Conservation (phyloP, 345 rosid genomes). For the Eucalyptus pauciflora region DNA sequence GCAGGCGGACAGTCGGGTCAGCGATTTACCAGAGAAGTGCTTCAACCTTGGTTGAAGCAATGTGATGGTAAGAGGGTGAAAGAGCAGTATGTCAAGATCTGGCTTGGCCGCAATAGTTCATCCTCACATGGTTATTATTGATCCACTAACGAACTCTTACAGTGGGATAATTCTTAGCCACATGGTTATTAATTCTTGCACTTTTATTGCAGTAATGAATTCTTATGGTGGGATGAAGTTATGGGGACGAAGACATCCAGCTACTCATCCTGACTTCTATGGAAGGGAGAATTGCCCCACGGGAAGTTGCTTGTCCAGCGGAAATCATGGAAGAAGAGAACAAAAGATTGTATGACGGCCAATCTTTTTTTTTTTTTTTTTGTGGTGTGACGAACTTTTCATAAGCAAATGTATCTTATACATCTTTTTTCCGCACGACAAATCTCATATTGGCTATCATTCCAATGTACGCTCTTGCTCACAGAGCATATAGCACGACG, state of each 20-base stretch:
- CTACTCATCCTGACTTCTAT: too few relatives aligned
- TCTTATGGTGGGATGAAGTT: too few relatives aligned
- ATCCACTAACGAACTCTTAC: too few relatives aligned
- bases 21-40: background rate
- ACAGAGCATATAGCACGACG: fast-evolving
- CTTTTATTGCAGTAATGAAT: too few relatives aligned
- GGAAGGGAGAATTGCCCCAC: too few relatives aligned
- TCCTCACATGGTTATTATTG: background rate
- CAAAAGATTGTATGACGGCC: background rate
- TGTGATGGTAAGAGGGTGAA: background rate
- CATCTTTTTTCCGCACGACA: background rate
- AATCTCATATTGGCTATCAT: background rate
- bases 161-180: too few relatives aligned
- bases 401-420: background rate
- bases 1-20: background rate
- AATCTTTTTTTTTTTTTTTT: background rate
- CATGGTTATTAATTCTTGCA: background rate
- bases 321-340: background rate
- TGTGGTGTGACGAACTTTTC: background rate
- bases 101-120: background rate
- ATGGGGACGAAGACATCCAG: too few relatives aligned
- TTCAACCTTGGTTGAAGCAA: background rate
- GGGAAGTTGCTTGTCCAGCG: too few relatives aligned
- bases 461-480: background rate
- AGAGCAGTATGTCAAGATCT: background rate